Percentiles rank a stretch among this genome's conserved stretches.
These are phyloP conservation scores for Plasmodium vinckei DNA, from an alignment of 169 alveolate genomes.

Conservation along the genomic window DNA sequence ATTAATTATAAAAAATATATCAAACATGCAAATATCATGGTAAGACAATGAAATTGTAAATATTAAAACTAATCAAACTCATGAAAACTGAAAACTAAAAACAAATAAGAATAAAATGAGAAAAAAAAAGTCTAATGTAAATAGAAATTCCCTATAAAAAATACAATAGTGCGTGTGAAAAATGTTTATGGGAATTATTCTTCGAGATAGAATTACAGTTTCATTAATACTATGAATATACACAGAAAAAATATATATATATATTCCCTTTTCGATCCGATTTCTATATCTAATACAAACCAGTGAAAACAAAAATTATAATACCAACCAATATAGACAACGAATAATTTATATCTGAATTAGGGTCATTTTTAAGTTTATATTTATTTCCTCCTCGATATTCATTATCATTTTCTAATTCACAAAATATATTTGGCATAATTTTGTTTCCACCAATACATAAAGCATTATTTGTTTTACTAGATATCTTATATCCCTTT, in stretches of 20 bases:
- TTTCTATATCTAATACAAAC: conserved; percentile 1
- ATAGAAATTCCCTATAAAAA: too few species aligned
- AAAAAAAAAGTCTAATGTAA: too few species aligned
- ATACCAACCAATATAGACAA: conserved; percentile 4
- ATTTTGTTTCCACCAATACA: conserved; percentile 64
- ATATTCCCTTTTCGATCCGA: background rate
- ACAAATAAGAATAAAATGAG: too few species aligned
- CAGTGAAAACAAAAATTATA: background rate
- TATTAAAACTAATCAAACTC: too few species aligned
- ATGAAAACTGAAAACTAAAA: too few species aligned
- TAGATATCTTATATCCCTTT: conserved; percentile 54
- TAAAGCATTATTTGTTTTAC: conserved; percentile 46
- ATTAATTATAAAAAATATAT: too few species aligned
- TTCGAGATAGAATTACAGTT: too few species aligned
- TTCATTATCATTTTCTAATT: conserved; percentile 30
- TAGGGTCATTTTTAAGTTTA: conserved; percentile 20
- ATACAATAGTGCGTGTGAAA: too few species aligned
- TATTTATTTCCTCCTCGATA: conserved; percentile 28
- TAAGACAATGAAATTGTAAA: too few species aligned
- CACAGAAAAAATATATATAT: conserved; percentile 12
- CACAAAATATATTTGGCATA: conserved; percentile 54
- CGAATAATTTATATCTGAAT: background rate
- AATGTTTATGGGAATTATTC: too few species aligned
- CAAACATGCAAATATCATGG: too few species aligned
- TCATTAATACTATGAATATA: background rate